A percentile compares a stretch with the other conserved stretches of the same genome.
phyloP scores from a whole-genome alignment of 257 asterid species.

The Schizonepeta tenuifolia region DNA sequence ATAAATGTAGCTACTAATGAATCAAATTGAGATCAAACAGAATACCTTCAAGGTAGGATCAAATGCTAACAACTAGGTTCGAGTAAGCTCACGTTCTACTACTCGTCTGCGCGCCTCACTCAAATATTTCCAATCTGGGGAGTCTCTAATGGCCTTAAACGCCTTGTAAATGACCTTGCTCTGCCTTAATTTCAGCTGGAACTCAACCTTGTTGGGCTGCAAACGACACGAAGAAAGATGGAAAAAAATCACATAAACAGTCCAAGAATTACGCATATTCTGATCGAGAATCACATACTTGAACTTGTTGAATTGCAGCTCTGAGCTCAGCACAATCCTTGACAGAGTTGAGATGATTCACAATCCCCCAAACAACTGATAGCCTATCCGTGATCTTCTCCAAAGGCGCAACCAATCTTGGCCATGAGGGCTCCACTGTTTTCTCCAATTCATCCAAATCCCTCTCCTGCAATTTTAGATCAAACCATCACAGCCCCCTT shows the following conservation, averaged over 20 bases:
- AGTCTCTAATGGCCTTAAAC: slow-evolving; percentile 62
- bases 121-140: slow-evolving; percentile 59
- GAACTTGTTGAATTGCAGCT: slow-evolving; percentile 69
- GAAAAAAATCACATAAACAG: neutral
- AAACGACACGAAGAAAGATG: slow-evolving; percentile 5
- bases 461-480: slow-evolving; percentile 45
- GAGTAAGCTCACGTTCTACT: slow-evolving; percentile 58
- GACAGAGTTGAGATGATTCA: slow-evolving; percentile 73
- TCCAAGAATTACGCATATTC: neutral
- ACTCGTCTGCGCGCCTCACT: slow-evolving; percentile 72
- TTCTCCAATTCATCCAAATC: slow-evolving; percentile 68
- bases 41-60: neutral
- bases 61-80: neutral
- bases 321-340: slow-evolving; percentile 71
- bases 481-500: neutral
- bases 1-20: neutral
- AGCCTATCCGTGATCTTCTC: slow-evolving; percentile 71
- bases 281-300: slow-evolving; percentile 48
- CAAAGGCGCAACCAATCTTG: slow-evolving; percentile 72
- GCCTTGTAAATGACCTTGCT: slow-evolving; percentile 73
- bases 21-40: slow-evolving; percentile 3
- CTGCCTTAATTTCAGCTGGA: slow-evolving; percentile 69
- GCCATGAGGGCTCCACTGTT: slow-evolving; percentile 72
- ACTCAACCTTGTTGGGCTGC: slow-evolving; percentile 77
- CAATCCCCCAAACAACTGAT: slow-evolving; percentile 77